phyloP scores from a whole-genome alignment of 2,329 filamentous ascomycete genomes.

The Blastomyces silverae region DNA sequence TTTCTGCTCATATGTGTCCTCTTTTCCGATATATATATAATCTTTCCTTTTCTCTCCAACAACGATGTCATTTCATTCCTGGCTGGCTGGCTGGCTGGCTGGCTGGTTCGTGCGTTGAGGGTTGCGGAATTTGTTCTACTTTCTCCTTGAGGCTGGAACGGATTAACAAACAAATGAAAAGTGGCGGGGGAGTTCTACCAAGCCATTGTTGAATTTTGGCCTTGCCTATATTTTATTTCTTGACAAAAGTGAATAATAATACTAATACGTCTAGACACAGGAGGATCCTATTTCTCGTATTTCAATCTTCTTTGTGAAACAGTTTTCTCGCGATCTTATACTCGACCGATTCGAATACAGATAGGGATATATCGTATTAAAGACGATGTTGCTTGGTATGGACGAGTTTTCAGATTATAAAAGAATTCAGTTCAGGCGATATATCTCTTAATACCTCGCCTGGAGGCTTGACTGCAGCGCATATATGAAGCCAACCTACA shows the following conservation, averaged over 20 bases:
- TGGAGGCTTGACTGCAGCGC: too few species aligned
- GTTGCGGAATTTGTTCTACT: background rate
- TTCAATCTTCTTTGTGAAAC: background rate
- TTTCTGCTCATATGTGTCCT: background rate
- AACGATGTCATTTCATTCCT: background rate
- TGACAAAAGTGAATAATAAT: background rate
- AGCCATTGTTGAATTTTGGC: background rate
- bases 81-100: background rate
- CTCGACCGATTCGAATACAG: too few species aligned
- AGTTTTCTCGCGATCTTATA: background rate
- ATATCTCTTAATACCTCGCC: too few species aligned
- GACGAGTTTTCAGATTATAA: too few species aligned
- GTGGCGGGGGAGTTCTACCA: background rate
- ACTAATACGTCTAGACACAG: background rate
- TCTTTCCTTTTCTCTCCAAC: background rate
- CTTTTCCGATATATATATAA: background rate
- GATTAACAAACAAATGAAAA: background rate
- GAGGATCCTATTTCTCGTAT: background rate
- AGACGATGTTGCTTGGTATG: too few species aligned
- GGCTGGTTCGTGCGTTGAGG: background rate
- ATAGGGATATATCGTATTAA: too few species aligned
- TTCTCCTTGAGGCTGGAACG: background rate
- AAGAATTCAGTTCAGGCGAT: too few species aligned
- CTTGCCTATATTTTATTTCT: background rate
- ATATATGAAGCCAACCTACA: too few species aligned